Evolutionary conservation across 495 filamentous ascomycete species (phyloP), one percentile per base, ranked within the genome.

Genomic region (Talaromyces wortmannii): DNA sequence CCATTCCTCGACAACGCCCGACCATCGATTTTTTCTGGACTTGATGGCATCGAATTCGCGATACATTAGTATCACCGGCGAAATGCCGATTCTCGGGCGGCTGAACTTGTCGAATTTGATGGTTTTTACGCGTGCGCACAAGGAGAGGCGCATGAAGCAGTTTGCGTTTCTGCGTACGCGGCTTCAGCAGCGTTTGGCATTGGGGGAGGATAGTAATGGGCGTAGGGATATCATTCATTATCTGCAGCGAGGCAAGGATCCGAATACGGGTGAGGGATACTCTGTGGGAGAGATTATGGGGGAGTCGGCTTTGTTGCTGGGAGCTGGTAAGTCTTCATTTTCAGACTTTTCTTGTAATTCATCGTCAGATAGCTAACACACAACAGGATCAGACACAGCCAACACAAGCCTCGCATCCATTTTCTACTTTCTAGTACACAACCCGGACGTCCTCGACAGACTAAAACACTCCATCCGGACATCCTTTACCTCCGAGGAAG

Each of bases 371-470:
- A n/a, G 15, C 6, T 23, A 49, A 31, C 31, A 50, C 47, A 7
- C 1, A 17, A 31, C 31, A 50, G 81, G 80, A 5, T 69, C 72
- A 16, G 82, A 84, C 57, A 83, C 82, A 3, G 80, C 77, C 0
- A 85, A 82, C 33, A 84, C 85, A 50, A 77, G 77, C 4, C 69
- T 89, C 0, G 68, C 77, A 0, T 71, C 79, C 5, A 74, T 86
- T 0, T 81, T 89, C 50, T 87, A 87, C 60, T 81, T 77, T 58
- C 67, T 88, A 8, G 64, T 84, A 16, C 77, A 76, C 23, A 77
- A 77, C 56, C 81, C 77, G 0, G n/a, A 23, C 0, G 70, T 64
- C 23, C 70, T 84, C 56, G 56, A 57, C 0, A 70, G 63, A 30
- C 63, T 88, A n/a, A 64, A 58, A 11, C 57, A 57, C 1, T 84